A percentile compares a stretch with the other conserved stretches of the same genome.
Conservation (phyloP, 495 filamentous ascomycete genomes). For the Aspergillus carlsbadensis region DNA sequence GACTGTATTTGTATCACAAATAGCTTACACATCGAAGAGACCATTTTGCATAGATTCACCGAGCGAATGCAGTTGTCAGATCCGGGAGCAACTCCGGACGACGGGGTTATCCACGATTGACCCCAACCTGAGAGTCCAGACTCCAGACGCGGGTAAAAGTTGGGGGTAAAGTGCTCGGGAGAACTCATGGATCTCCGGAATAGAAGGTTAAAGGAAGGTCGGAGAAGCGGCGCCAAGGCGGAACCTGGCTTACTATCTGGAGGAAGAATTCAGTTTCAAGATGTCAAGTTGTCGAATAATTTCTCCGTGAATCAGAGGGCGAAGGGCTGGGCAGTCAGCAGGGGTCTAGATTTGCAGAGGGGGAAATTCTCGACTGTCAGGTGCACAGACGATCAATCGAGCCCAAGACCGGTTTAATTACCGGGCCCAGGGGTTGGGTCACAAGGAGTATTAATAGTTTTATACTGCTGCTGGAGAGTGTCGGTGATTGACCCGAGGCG, state of each 20-base stretch:
- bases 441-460: not conserved
- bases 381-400: slow-evolving; percentile 37
- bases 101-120: too few species aligned
- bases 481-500: not conserved
- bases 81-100: too few species aligned
- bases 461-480: not conserved
- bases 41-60: not conserved
- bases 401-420: not conserved
- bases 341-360: slow-evolving; percentile 6
- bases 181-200: too few species aligned
- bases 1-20: not conserved
- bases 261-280: slow-evolving; percentile 12
- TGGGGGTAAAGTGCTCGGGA: too few species aligned
- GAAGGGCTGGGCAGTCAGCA: not conserved
- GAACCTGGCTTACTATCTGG: not conserved
- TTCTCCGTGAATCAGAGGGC: slow-evolving; percentile 34
- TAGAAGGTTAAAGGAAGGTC: not conserved
- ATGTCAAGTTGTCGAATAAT: slow-evolving; percentile 19
- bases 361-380: slow-evolving; percentile 41
- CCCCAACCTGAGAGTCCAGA: too few species aligned
- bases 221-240: not conserved
- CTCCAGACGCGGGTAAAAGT: too few species aligned
- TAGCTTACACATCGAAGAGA: not conserved
- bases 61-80: too few species aligned
- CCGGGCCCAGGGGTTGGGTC: not conserved